phyloP scores from a whole-genome alignment of 805 yeast genomes.

The Candida cerambycidarum region DNA sequence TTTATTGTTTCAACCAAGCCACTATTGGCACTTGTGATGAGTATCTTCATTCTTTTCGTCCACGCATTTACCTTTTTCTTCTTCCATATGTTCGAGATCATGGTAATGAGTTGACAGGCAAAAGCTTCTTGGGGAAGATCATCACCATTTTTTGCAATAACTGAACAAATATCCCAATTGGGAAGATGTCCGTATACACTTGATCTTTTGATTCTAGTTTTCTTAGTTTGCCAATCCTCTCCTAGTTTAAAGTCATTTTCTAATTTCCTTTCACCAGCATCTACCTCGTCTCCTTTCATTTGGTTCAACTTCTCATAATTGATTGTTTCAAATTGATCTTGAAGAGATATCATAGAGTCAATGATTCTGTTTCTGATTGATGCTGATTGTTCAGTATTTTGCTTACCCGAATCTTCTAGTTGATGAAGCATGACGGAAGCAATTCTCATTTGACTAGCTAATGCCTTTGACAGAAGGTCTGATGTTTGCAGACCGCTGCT shows the following conservation, averaged over 20 bases:
- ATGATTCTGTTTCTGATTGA: constrained; percentile 26
- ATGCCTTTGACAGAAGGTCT: not conserved
- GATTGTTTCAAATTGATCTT: constrained; percentile 41
- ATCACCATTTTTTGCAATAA: constrained; percentile 94
- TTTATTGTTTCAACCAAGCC: constrained; percentile 96
- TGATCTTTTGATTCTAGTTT: constrained; percentile 71
- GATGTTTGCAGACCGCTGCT: not conserved
- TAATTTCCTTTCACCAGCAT: constrained; percentile 79
- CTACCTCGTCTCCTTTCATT: constrained; percentile 64
- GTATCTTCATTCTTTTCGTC: constrained; percentile 91
- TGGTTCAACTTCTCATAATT: constrained; percentile 38
- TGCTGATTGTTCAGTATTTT: constrained; percentile 38
- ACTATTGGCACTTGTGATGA: constrained; percentile 85
- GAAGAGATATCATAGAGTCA: constrained; percentile 36
- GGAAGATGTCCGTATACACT: constrained; percentile 83
- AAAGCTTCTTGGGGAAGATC: constrained; percentile 96
- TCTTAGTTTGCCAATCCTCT: constrained; percentile 90
- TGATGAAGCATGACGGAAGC: constrained; percentile 95
- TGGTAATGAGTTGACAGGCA: constrained; percentile 90
- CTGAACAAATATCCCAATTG: constrained; percentile 94
- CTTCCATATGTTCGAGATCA: constrained; percentile 85
- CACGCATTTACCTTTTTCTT: constrained; percentile 69
- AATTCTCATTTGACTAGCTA: constrained; percentile 75
- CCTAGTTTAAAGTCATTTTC: constrained; percentile 93
- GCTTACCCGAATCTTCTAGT: constrained; percentile 72